A percentile compares a stretch with the other conserved stretches of the same genome.
Evolutionary conservation across 2,329 filamentous ascomycete genomes (phyloP).

Genomic region (Fusarium sp.): DNA sequence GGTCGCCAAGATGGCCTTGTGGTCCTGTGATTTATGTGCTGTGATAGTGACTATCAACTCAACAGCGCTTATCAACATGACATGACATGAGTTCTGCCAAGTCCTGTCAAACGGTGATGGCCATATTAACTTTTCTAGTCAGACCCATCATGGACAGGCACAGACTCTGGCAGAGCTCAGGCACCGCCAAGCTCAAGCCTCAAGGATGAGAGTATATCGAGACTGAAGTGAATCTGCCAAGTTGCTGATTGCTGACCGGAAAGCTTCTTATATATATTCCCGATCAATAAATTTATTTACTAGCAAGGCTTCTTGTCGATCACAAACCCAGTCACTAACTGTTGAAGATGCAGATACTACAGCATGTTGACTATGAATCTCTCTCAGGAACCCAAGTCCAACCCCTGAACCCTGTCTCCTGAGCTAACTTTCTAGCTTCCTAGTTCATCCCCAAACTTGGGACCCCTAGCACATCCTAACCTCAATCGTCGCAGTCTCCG

Average conservation of each 20-base stretch:
- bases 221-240: constrained; percentile 4
- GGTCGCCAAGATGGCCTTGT: constrained; percentile 5
- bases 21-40: neutral
- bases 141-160: neutral
- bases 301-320: constrained; percentile 7
- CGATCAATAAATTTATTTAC: constrained; percentile 10
- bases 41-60: neutral
- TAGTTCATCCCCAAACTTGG: constrained; percentile 25
- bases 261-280: neutral
- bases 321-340: constrained; percentile 2
- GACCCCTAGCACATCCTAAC: constrained; percentile 35
- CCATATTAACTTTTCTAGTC: constrained; percentile 12
- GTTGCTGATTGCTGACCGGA: neutral
- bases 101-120: constrained; percentile 17
- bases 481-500: constrained; percentile 39
- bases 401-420: constrained; percentile 25
- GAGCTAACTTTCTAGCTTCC: neutral
- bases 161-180: neutral
- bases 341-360: neutral
- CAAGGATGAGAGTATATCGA: constrained; percentile 6
- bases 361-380: neutral
- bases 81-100: constrained; percentile 13
- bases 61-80: constrained; percentile 30
- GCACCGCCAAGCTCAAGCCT: neutral
- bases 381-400: constrained; percentile 22